phyloP scores from a whole-genome alignment of 2,329 filamentous ascomycete species.

The Stenocarpella maydis region DNA sequence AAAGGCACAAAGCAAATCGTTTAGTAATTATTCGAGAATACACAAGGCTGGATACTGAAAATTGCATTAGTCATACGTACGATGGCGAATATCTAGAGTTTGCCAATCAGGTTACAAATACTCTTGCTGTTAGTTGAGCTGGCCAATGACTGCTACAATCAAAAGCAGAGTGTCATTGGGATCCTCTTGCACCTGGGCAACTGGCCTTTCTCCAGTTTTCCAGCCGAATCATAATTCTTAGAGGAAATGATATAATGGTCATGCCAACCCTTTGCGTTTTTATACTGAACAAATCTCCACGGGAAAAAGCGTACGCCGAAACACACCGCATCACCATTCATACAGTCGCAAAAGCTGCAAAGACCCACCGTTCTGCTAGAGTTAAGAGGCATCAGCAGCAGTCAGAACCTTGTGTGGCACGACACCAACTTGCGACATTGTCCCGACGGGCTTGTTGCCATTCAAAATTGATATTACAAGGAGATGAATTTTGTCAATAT shows the following conservation, averaged over 20 bases:
- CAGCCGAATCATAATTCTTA: not conserved
- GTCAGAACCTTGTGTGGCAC: not conserved
- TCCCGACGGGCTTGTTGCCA: not conserved
- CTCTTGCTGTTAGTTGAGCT: too few species aligned
- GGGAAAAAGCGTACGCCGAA: not conserved
- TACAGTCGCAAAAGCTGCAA: too few species aligned
- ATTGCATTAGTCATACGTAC: too few species aligned
- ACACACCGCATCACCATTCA: not conserved
- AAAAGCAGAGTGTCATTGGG: not conserved
- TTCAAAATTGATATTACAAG: too few species aligned
- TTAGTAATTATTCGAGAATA: too few species aligned
- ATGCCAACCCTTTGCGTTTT: not conserved
- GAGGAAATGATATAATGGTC: too few species aligned
- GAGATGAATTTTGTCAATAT: conserved; percentile 43
- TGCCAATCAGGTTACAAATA: too few species aligned
- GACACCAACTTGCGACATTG: too few species aligned
- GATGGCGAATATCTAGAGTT: too few species aligned
- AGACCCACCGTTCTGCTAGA: not conserved
- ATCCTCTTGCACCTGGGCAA: not conserved
- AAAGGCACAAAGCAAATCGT: too few species aligned
- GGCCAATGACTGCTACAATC: too few species aligned
- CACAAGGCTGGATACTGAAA: too few species aligned
- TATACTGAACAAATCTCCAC: not conserved
- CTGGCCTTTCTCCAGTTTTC: not conserved
- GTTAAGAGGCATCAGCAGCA: not conserved